Evolutionary conservation across 2,329 filamentous ascomycete species (phyloP), one percentile per base, ranked within the genome.

Genomic region (Chrysoporthe cubensis): DNA sequence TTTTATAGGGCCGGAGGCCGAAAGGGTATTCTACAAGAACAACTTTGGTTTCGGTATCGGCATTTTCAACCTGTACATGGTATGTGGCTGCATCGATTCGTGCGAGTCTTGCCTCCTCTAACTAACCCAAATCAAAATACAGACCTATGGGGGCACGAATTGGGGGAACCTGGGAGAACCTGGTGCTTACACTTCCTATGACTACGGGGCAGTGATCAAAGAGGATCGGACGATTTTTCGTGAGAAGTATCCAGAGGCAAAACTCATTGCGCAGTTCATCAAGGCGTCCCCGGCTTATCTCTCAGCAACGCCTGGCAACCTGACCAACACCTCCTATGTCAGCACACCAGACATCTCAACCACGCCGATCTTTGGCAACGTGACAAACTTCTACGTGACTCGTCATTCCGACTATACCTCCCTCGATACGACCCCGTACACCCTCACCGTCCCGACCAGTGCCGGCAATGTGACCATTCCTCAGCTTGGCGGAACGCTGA

Each of bases 21-120:
- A 91, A 69, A 82, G 91, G 18, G 89, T 96, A 0, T 93, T 94
- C 74, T 92, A 93, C 77, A 95, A 94, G 82, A 92, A 93, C 72
- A 83, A 88, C 63, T 86, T 89, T 64, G 87, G 87, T 48, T 86
- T 89, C 18, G 89, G 88, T 0, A 85, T 89, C 2, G 88, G 86
- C 0, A 86, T 95, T 8, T 81, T 93, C 67, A 94, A 89, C 72
- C 74, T 93, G 1, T 94, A 94, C 76, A 94, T 94, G 92, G 88
- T 88, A 74, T 71, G 77, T 69, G 6, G 4, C 44, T 6, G 4
- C 14, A 9, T 46, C 21, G 11, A 44, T 57, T n/a, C 26, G 2
- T 32, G 7, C 11, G 14, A 40, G 8, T 11, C 43, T 58, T 57
- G 5, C 21, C 26, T n/a, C 6, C 37, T 63, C 2, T 48, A 9